Base-by-base conservation (phyloP, 192 early-diverging fungal genomes). In the Coemansia sp. region DNA sequence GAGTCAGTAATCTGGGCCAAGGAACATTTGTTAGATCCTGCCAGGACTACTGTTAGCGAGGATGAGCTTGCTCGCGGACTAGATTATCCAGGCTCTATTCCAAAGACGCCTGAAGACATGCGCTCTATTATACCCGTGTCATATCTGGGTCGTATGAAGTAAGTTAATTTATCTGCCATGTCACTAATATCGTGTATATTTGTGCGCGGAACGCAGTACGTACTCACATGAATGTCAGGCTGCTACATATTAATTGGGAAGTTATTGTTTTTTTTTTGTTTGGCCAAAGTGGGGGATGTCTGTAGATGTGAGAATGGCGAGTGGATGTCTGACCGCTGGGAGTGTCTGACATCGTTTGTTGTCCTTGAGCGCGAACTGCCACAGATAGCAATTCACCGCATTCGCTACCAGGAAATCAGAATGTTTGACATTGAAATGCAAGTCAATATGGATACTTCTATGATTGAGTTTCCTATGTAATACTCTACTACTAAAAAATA, bases 361-460 rank as follows among this genome's bases (percentile, higher is more conserved):
- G 76, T 73, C 12, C 57, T 73, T n/a, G 70, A 73, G 28, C 55
- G 66, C 56, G 61, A 78, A 56, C 52, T 78, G 50, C 76, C 67
- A n/a, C 76, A 78, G 55, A 67, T 61, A 12, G 76, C 76, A 7
- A 26, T 71, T 32, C 76, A 78, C 24, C 76, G 70, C 22, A 78
- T 78, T 24, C 76, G 76, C 50, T 78, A 78, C 34, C 66, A 73
- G 31, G 70, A 69, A 0, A 58, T 78, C 31, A 27, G 51, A 19
- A 72, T 78, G 59, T 78, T 78, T 62, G 76, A 66, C 41, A 78
- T 78, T 65, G 76, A 78, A 51, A 72, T 78, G 59, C 70, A 69
- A 4, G 76, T 78, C 49, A 55, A 56, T 21, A 78, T 78, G 70
- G 76, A 78, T 52, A 78, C 76, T 4, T 72, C 69, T 5, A 49